Evolutionary conservation across 2,329 filamentous ascomycete species (phyloP).

Genomic region (Hymenoscyphus repandus): DNA sequence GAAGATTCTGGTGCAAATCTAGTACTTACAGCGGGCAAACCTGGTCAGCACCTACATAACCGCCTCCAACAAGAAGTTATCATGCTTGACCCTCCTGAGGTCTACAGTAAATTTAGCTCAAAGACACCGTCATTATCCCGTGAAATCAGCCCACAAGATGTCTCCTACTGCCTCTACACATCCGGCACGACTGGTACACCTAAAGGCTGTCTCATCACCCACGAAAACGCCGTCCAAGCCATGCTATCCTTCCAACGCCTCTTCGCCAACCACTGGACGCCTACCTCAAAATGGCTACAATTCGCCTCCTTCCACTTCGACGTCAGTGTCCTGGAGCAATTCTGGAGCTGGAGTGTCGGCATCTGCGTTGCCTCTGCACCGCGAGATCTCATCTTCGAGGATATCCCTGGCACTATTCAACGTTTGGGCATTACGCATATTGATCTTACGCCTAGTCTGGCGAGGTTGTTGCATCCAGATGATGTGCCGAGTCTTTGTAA

Average conservation of each 20-base stretch:
- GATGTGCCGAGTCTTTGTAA: conserved; percentile 74
- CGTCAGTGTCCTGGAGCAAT: conserved; percentile 88
- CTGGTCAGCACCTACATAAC: conserved; percentile 35
- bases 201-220: conserved; percentile 69
- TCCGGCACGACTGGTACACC: conserved; percentile 35
- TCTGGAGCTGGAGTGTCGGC: conserved; percentile 91
- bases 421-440: conserved; percentile 78
- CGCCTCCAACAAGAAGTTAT: conserved; percentile 18
- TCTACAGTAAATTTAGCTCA: conserved; percentile 11
- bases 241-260: conserved; percentile 81
- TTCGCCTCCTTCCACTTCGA: conserved; percentile 96
- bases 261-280: conserved; percentile 70
- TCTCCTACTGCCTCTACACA: conserved; percentile 33
- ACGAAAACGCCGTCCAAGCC: conserved; percentile 83
- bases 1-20: conserved; percentile 62
- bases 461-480: conserved; percentile 69
- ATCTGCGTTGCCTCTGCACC: conserved; percentile 79
- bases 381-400: conserved; percentile 78
- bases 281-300: conserved; percentile 75
- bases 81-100: conserved; percentile 23
- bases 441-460: conserved; percentile 84
- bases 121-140: conserved; percentile 24
- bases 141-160: conserved; percentile 23
- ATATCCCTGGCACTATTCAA: conserved; percentile 68
- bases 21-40: conserved; percentile 52